A percentile compares a stretch with the other conserved stretches of the same genome.
Conservation (phyloP, 163 green algal species). For the Scenedesmus sp. region DNA sequence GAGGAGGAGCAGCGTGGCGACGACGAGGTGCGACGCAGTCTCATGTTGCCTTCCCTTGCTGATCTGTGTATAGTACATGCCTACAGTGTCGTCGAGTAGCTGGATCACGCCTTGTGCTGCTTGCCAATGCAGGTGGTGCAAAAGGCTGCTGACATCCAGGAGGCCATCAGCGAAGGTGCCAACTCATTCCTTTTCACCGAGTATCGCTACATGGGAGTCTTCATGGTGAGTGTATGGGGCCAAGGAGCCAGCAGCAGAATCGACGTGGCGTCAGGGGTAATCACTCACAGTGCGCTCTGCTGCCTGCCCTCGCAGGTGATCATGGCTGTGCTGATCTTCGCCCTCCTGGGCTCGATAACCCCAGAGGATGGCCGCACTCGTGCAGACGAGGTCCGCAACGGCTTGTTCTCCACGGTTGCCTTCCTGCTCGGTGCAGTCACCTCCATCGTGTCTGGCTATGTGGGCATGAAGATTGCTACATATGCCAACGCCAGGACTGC, state of each 20-base stretch:
- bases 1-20: conserved; percentile 90
- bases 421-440: conserved; percentile 95
- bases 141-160: conserved; percentile 92
- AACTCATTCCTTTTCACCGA: conserved; percentile 96
- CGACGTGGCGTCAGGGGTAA: conserved; percentile 23
- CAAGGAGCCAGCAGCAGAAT: not conserved
- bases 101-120: not conserved
- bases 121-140: conserved; percentile 80
- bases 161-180: conserved; percentile 92
- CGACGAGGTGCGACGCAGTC: conserved; percentile 73
- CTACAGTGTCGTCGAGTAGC: not conserved
- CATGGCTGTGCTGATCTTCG: conserved; percentile 95
- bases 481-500: conserved; percentile 98
- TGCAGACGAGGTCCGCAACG: conserved; percentile 88
- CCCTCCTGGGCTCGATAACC: conserved; percentile 90
- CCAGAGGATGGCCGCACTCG: conserved; percentile 62
- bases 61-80: not conserved
- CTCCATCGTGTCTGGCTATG: conserved; percentile 94
- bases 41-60: not conserved
- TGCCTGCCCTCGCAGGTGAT: conserved; percentile 58
- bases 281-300: not conserved
- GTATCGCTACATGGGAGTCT: conserved; percentile 96
- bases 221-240: conserved; percentile 81
- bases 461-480: conserved; percentile 98
- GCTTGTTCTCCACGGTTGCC: conserved; percentile 94